phyloP scores from a whole-genome alignment of 2,329 filamentous ascomycete genomes.

The Fusarium zealandicum region DNA sequence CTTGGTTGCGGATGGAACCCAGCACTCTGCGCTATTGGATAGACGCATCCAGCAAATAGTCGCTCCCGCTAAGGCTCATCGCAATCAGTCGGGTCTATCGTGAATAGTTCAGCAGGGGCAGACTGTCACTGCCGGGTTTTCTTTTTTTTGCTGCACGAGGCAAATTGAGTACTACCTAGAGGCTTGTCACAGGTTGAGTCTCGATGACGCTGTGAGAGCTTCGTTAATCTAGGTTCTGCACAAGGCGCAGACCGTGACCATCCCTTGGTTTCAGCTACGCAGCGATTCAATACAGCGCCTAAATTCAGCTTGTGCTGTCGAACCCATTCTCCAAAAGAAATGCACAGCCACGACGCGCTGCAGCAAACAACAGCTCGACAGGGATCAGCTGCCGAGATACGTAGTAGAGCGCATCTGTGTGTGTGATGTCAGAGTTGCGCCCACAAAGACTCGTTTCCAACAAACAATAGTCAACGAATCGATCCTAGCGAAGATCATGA shows the following conservation, averaged over 20 bases:
- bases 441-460: background rate
- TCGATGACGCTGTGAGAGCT: background rate
- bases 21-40: constrained; percentile 2
- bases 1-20: constrained; percentile 20
- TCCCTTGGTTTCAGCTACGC: constrained; percentile 11
- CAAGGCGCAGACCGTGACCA: constrained; percentile 15
- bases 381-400: constrained; percentile 12
- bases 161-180: background rate
- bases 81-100: background rate
- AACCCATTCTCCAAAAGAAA: constrained; percentile 7
- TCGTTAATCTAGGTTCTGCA: background rate
- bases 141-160: no score
- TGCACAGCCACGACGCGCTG: constrained; percentile 30
- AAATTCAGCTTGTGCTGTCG: constrained; percentile 17
- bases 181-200: constrained; percentile 5
- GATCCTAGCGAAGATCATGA: constrained; percentile 27
- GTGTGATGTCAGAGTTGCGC: constrained; percentile 31
- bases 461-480: constrained; percentile 24
- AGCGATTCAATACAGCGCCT: constrained; percentile 1
- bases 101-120: background rate
- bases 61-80: constrained; percentile 17
- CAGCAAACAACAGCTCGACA: constrained; percentile 27
- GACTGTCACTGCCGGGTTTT: background rate
- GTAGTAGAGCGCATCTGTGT: background rate
- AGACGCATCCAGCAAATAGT: constrained; percentile 21